Evolutionary conservation across 108 stramenopile genomes (phyloP).

Genomic region (Cyclotella cryptica): DNA sequence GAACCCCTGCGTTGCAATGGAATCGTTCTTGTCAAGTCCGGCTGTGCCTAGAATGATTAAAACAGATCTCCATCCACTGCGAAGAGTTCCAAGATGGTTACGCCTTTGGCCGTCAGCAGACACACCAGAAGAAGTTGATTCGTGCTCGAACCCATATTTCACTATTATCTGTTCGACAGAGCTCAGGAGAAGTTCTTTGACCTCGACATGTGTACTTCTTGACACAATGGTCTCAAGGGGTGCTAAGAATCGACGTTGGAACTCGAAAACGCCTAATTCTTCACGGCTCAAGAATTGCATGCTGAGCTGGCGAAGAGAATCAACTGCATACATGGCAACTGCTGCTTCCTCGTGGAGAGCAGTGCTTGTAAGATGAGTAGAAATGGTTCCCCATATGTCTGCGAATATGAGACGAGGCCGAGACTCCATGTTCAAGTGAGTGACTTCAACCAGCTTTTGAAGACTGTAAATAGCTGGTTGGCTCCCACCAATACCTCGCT

Average conservation of each 20-base stretch:
- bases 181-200: constrained; percentile 94
- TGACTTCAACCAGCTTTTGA: constrained; percentile 97
- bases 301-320: constrained; percentile 96
- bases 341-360: constrained; percentile 93
- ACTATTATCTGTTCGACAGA: constrained; percentile 92
- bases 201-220: constrained; percentile 63
- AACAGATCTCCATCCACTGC: constrained; percentile 95
- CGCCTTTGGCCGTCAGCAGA: constrained; percentile 10
- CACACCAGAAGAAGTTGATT: constrained; percentile 1
- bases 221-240: constrained; percentile 94
- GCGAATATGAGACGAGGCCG: constrained; percentile 94
- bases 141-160: constrained; percentile 66
- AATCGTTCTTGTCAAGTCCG: constrained; percentile 75
- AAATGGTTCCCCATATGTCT: constrained; percentile 93
- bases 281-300: constrained; percentile 95
- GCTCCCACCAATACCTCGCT: constrained; percentile 50
- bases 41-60: constrained; percentile 89
- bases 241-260: constrained; percentile 94
- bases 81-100: constrained; percentile 61
- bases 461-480: constrained; percentile 96
- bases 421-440: constrained; percentile 97
- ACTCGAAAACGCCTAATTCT: constrained; percentile 94
- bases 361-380: constrained; percentile 90
- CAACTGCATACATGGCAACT: constrained; percentile 97
- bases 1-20: constrained; percentile 80